Conservation (phyloP, 108 stramenopile species). For the Chaetoceros muelleri region DNA sequence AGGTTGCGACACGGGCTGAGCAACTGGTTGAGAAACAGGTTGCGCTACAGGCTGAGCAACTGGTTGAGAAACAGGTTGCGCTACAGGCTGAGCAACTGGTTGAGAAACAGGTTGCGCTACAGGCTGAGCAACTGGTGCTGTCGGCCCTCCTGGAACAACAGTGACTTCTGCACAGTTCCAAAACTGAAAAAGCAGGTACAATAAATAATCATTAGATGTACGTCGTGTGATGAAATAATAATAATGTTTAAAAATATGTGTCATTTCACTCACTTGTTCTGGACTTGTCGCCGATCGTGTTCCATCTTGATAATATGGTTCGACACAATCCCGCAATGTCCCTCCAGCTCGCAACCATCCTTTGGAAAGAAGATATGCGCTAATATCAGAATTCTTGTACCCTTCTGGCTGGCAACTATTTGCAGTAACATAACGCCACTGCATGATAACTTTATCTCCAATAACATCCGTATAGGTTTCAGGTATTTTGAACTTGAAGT, state of each 20-base stretch:
- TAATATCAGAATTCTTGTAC: constrained; percentile 16
- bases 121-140: constrained; percentile 6
- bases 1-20: too few relatives aligned
- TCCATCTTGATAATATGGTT: constrained; percentile 19
- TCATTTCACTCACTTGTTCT: too few relatives aligned
- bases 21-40: too few relatives aligned
- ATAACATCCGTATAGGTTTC: neutral
- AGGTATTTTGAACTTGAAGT: constrained; percentile 16
- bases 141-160: neutral
- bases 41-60: too few relatives aligned
- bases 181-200: neutral
- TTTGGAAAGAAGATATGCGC: neutral
- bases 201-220: too few relatives aligned
- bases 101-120: constrained; percentile 6
- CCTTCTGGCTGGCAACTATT: constrained; percentile 26
- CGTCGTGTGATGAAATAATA: too few relatives aligned
- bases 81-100: neutral
- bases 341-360: constrained; percentile 3
- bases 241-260: too few relatives aligned
- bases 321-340: constrained; percentile 11
- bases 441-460: constrained; percentile 22
- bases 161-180: constrained; percentile 18
- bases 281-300: constrained; percentile 11
- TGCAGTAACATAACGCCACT: constrained; percentile 30
- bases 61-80: neutral